phyloP scores from a whole-genome alignment of 441 rosid species.

The Populus tomentosa region DNA sequence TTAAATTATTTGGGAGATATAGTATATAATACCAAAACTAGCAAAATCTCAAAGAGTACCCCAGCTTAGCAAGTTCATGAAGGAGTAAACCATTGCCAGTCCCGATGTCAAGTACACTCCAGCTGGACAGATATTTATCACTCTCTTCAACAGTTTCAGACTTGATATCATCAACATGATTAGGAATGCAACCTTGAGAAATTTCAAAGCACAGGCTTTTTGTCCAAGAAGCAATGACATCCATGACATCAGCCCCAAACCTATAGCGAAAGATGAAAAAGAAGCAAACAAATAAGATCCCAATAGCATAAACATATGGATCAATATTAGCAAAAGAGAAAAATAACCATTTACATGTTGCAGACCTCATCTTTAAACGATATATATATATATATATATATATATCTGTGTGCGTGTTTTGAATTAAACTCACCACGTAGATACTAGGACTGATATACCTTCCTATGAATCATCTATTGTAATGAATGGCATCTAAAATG shows the following conservation, averaged over 20 bases:
- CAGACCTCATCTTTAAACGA: too few relatives aligned
- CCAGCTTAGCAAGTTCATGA: constrained; percentile 91
- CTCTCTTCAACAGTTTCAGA: constrained; percentile 44
- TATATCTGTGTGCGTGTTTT: too few relatives aligned
- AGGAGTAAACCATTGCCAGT: constrained; percentile 94
- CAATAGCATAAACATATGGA: background rate
- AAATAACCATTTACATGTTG: too few relatives aligned
- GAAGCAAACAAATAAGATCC: constrained; percentile 1
- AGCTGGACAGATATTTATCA: constrained; percentile 54
- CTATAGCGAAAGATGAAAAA: constrained; percentile 27
- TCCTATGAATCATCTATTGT: too few relatives aligned
- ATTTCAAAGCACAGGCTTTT: constrained; percentile 63
- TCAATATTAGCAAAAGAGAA: background rate
- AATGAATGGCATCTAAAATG: too few relatives aligned
- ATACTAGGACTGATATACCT: too few relatives aligned
- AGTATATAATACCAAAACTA: constrained; percentile 26
- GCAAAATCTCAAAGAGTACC: constrained; percentile 51
- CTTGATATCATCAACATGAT: constrained; percentile 36
- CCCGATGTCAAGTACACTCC: constrained; percentile 95
- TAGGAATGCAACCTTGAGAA: constrained; percentile 48
- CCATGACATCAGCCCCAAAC: constrained; percentile 94
- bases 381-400: too few relatives aligned
- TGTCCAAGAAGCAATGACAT: constrained; percentile 80
- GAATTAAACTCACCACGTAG: too few relatives aligned
- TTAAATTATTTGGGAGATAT: constrained; percentile 8